Evolutionary conservation across 148 eudicot genomes (phyloP).

Genomic region (Limonium bicolor): DNA sequence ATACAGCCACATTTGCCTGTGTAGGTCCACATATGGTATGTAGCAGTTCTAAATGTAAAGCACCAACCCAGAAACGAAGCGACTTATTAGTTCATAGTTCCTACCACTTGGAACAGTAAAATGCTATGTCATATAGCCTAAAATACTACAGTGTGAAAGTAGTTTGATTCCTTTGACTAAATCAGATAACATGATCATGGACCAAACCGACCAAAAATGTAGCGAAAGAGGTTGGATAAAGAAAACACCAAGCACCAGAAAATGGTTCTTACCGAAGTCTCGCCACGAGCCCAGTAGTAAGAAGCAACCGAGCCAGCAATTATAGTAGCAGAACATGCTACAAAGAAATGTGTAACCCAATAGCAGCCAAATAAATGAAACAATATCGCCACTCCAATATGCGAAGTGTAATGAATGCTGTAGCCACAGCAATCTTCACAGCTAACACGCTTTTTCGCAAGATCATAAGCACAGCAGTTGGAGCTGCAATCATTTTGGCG

Average conservation of each 20-base stretch:
- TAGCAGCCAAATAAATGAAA: constrained; percentile 84
- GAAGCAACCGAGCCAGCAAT: constrained; percentile 99
- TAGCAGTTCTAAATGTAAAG: background rate
- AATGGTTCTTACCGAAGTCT: constrained; percentile 45
- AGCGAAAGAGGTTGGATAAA: no score
- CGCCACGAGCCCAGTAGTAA: constrained; percentile 92
- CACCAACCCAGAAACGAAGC: no score
- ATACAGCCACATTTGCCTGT: no score
- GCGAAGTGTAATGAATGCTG: constrained; percentile 62
- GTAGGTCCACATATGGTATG: no score
- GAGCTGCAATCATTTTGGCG: constrained; percentile 56
- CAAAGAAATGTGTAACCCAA: constrained; percentile 81
- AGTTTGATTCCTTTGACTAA: no score
- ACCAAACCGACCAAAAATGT: no score
- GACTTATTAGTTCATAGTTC: no score
- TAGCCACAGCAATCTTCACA: constrained; percentile 94
- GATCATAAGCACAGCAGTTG: constrained; percentile 91
- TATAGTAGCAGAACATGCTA: constrained; percentile 82
- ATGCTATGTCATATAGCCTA: no score
- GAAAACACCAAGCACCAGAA: no score
- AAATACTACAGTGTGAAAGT: no score
- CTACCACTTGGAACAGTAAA: no score
- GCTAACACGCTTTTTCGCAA: constrained; percentile 46
- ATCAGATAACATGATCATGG: no score
- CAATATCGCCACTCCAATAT: constrained; percentile 62